Percentiles rank a stretch among this genome's conserved stretches.
These are phyloP conservation scores for Puccinia triticina DNA, from an alignment of 1,284 basidiomycete species.

Conservation along the genomic window DNA sequence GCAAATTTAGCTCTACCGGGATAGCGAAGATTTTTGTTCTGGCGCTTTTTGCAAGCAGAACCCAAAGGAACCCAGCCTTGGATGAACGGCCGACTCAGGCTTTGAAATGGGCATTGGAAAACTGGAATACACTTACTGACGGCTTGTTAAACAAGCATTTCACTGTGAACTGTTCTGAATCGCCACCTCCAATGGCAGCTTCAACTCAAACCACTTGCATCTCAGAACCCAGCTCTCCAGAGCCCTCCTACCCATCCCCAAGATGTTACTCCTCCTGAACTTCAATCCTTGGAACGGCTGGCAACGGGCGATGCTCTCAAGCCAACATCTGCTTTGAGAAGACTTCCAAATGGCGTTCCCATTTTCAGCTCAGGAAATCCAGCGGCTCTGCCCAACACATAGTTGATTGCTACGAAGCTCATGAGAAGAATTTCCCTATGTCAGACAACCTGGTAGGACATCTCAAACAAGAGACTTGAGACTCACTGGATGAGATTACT, in stretches of 20 bases:
- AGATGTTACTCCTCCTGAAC: background rate
- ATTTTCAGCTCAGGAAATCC: slow-evolving; percentile 3
- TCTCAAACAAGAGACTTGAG: background rate
- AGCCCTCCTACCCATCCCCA: background rate
- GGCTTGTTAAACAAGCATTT: slow-evolving; percentile 33
- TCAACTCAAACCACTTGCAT: background rate
- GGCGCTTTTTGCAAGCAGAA: slow-evolving; percentile 57
- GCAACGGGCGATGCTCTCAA: background rate
- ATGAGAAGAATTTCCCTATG: slow-evolving; percentile 9
- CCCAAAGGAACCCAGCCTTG: background rate
- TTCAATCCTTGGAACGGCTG: background rate
- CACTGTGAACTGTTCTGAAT: background rate
- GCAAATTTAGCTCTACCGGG: slow-evolving; percentile 58
- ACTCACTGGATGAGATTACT: background rate
- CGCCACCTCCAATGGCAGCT: background rate
- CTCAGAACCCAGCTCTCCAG: slow-evolving; percentile 6
- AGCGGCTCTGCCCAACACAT: slow-evolving; percentile 28
- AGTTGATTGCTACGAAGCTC: slow-evolving; percentile 47
- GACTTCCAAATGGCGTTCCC: background rate
- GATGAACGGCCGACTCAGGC: slow-evolving; percentile 11
- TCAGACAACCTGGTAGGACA: background rate
- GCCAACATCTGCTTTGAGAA: background rate
- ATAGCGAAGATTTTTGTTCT: slow-evolving; percentile 61
- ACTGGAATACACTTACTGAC: slow-evolving; percentile 44
- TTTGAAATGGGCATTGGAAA: slow-evolving; percentile 29